These are phyloP conservation scores for Selaginella tamariscina DNA, from an alignment of 75 land plant genomes.

Conservation along the genomic window DNA sequence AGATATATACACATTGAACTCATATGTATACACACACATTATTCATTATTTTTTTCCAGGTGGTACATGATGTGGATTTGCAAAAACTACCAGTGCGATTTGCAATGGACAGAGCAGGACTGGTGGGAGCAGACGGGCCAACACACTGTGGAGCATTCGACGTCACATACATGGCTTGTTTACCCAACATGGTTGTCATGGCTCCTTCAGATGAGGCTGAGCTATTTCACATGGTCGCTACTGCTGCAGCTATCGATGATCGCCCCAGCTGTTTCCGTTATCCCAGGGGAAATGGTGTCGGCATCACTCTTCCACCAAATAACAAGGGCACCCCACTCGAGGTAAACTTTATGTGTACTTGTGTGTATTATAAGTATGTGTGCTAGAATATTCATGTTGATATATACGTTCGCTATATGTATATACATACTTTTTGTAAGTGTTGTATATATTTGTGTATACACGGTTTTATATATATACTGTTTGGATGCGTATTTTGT, in stretches of 20 bases:
- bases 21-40: too few relatives aligned
- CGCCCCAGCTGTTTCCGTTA: conserved; percentile 67
- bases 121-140: conserved; percentile 83
- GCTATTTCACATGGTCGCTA: conserved; percentile 64
- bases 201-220: conserved; percentile 75
- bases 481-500: too few relatives aligned
- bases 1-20: too few relatives aligned
- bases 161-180: conserved; percentile 67
- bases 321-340: conserved; percentile 45
- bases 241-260: conserved; percentile 63
- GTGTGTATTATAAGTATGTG: background rate
- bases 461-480: too few relatives aligned
- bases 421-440: too few relatives aligned
- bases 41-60: conserved; percentile 29
- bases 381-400: too few relatives aligned
- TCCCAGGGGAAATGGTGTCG: conserved; percentile 50
- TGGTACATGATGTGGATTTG: conserved; percentile 72
- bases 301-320: conserved; percentile 23
- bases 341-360: conserved; percentile 18
- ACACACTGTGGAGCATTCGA: conserved; percentile 70
- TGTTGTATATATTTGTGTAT: too few relatives aligned
- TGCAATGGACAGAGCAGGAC: conserved; percentile 64
- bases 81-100: conserved; percentile 65
- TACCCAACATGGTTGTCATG: conserved; percentile 91
- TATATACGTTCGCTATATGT: too few relatives aligned